phyloP scores from a whole-genome alignment of 768 basidiomycete species.

The Hemileccinum rubropunctum region DNA sequence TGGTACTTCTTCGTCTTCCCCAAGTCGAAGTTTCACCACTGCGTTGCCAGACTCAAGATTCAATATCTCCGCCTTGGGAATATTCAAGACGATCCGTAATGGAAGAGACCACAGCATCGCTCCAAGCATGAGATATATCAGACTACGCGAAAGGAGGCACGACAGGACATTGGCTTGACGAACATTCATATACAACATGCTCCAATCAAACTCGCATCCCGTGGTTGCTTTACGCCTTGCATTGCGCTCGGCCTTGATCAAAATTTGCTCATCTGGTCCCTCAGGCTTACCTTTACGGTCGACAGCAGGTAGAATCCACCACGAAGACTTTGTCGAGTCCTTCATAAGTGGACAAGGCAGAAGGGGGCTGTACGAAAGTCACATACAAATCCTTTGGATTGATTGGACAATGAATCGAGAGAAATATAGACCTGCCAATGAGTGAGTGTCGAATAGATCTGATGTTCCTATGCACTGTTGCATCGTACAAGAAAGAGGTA shows the following conservation, averaged over 20 bases:
- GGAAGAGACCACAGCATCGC: conserved; percentile 89
- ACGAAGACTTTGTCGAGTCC: conserved; percentile 78
- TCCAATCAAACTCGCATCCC: conserved; percentile 87
- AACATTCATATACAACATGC: conserved; percentile 97
- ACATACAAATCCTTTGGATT: conserved; percentile 65
- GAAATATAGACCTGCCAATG: conserved; percentile 53
- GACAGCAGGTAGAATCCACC: conserved; percentile 87
- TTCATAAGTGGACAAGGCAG: conserved; percentile 69
- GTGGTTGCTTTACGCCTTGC: conserved; percentile 64
- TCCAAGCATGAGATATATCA: conserved; percentile 46
- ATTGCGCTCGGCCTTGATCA: conserved; percentile 57
- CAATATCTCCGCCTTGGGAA: conserved; percentile 84
- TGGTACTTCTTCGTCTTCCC: conserved; percentile 39
- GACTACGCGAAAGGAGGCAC: conserved; percentile 13
- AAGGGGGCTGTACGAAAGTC: conserved; percentile 41
- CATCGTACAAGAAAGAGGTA: conserved; percentile 1
- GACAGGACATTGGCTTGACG: conserved; percentile 36
- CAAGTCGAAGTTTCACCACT: conserved; percentile 74
- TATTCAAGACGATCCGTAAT: conserved; percentile 85
- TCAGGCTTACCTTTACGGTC: conserved; percentile 53
- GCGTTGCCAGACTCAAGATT: conserved; percentile 79
- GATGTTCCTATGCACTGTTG: conserved; percentile 45
- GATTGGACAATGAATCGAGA: conserved; percentile 42
- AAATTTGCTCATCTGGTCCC: conserved; percentile 44
- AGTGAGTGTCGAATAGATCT: conserved; percentile 36